phyloP scores from a whole-genome alignment of 176 grass and related monocot species.

The Triticum monococcum region DNA sequence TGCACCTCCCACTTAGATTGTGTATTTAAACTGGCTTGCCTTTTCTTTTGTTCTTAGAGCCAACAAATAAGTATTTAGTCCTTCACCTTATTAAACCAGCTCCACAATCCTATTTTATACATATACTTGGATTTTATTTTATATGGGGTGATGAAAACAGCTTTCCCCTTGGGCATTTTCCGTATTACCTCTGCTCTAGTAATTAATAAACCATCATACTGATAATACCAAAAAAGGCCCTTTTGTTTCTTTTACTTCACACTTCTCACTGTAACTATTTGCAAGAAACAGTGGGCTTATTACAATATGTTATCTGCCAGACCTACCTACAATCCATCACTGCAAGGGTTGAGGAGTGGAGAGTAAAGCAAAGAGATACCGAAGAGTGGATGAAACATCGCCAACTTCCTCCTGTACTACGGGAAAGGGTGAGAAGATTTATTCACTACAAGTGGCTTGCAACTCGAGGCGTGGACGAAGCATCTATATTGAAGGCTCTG shows the following conservation, averaged over 20 bases:
- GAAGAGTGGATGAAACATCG: slow-evolving; percentile 98
- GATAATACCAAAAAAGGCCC: not conserved
- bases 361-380: slow-evolving; percentile 86
- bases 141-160: not conserved
- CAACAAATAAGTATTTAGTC: not conserved
- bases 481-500: slow-evolving; percentile 67
- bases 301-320: slow-evolving; percentile 42
- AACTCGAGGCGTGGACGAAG: slow-evolving; percentile 91
- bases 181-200: not conserved
- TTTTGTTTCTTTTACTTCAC: not conserved
- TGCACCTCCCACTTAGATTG: not conserved
- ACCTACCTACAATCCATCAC: slow-evolving; percentile 97
- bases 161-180: not conserved
- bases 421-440: slow-evolving; percentile 80
- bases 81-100: not conserved
- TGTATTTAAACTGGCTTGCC: not conserved
- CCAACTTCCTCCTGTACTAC: slow-evolving; percentile 61
- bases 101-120: not conserved
- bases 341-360: slow-evolving; percentile 93
- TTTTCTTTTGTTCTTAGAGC: not conserved
- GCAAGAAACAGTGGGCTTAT: slow-evolving; percentile 24
- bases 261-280: not conserved
- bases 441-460: slow-evolving; percentile 98
- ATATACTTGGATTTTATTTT: slow-evolving; percentile 17
- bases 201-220: not conserved